Evolutionary conservation across 305 asterid genomes (phyloP), one percentile per base, ranked within the genome.

Genomic region (Stenogyne calaminthoides): DNA sequence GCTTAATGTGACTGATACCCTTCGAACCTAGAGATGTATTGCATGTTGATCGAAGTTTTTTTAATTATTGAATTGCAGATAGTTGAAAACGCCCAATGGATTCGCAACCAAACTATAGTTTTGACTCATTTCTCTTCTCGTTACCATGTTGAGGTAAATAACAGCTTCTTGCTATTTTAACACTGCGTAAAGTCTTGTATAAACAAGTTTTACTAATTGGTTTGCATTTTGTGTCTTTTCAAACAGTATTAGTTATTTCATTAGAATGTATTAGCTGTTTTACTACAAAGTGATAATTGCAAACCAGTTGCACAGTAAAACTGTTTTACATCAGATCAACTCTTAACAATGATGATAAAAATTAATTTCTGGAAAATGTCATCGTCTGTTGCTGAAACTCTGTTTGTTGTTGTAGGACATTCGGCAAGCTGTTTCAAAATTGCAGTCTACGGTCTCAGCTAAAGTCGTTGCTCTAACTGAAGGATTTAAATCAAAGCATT

Each of bases 81-180:
- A 81, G 74, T 92, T 74, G 95, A 95, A 76, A 89, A 92, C 7
- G 91, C 97, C 8, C 78, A 88, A 34, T 90, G 97, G 99, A 90
- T 95, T 78, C 87, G 96, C 75, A 95, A 84, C 81, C 84, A 90
- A 76, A 60, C 97, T 36, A 16, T 95, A 27, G 81, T 95, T 42
- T 77, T 95, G 88, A 86, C 97, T 71, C 98, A 95, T 82, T 95
- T 95, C 86, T 95, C 99, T 49, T 78, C 99, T 72, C 99, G 99
- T 76, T 92, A 95, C 84, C 84, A 77, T 77, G 64, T 84, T 51
- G 98, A 95, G 99, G 99, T 95, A 87, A 81, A 12, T 11, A 44
- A 4, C 44, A 12, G 47, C 42, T 42, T 42, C 46, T 34, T 55
- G 25, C 19, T 37, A 12, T 29, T 56, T 44, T 46, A 46, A 46